These are phyloP conservation scores for Penicillium cosmopolitanum DNA, from an alignment of 495 filamentous ascomycete genomes.

Conservation along the genomic window DNA sequence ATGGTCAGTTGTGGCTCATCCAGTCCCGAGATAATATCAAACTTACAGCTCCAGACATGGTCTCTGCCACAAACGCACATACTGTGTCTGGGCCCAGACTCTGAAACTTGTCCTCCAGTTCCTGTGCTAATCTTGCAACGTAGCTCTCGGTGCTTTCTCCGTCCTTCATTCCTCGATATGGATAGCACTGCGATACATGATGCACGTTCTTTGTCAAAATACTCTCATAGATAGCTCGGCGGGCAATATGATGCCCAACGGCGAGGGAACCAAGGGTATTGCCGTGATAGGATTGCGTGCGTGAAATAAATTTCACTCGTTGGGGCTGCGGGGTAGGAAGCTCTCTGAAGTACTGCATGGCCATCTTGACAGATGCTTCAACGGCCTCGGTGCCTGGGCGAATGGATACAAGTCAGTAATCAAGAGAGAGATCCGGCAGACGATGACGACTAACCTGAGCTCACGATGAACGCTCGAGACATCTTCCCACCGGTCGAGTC, in stretches of 20 bases:
- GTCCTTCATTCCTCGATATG: slow-evolving; percentile 54
- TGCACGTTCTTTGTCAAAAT: slow-evolving; percentile 60
- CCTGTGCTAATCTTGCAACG: slow-evolving; percentile 59
- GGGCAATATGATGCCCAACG: slow-evolving; percentile 59
- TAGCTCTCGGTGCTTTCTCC: slow-evolving; percentile 42
- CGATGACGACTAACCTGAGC: slow-evolving; percentile 45
- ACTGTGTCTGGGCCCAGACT: slow-evolving; percentile 67
- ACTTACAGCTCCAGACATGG: slow-evolving; percentile 55
- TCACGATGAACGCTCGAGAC: slow-evolving; percentile 44
- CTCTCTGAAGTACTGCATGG: slow-evolving; percentile 61
- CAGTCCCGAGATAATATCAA: neutral
- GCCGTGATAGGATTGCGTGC: slow-evolving; percentile 71
- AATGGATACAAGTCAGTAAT: neutral
- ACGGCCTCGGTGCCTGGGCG: slow-evolving; percentile 62
- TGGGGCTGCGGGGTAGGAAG: slow-evolving; percentile 39
- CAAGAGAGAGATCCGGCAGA: neutral
- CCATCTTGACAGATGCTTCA: slow-evolving; percentile 64
- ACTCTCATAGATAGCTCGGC: slow-evolving; percentile 63
- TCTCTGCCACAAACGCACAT: slow-evolving; percentile 73
- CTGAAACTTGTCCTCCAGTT: slow-evolving; percentile 74
- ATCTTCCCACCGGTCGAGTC: slow-evolving; percentile 38
- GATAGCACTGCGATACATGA: slow-evolving; percentile 66
- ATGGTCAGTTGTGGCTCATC: neutral
- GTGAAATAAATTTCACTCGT: slow-evolving; percentile 60
- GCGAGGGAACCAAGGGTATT: slow-evolving; percentile 69